A percentile compares a stretch with the other conserved stretches of the same genome.
These are phyloP conservation scores for Sicyos baderoa DNA, from an alignment of 306 rosid species.

Conservation along the genomic window DNA sequence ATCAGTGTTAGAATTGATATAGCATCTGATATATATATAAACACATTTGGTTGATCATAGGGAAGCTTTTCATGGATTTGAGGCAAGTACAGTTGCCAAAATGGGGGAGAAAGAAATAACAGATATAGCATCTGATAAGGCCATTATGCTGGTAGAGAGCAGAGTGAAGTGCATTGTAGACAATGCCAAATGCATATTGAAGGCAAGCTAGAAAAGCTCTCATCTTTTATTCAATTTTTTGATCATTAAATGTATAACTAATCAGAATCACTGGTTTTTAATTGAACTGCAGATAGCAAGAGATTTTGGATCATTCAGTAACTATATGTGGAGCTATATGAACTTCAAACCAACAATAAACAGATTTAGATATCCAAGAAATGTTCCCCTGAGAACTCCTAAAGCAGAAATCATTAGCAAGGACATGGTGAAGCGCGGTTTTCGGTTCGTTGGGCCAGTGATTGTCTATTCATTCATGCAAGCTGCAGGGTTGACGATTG, in stretches of 20 bases:
- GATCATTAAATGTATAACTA: not conserved
- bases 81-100: slow-evolving; percentile 59
- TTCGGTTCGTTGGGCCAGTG: slow-evolving; percentile 82
- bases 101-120: slow-evolving; percentile 77
- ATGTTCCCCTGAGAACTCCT: slow-evolving; percentile 74
- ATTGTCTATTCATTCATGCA: slow-evolving; percentile 94
- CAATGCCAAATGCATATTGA: slow-evolving; percentile 81
- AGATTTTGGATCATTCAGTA: slow-evolving; percentile 84
- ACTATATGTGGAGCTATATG: slow-evolving; percentile 80
- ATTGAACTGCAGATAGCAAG: slow-evolving; percentile 42
- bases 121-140: slow-evolving; percentile 63
- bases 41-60: slow-evolving; percentile 25
- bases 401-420: slow-evolving; percentile 90
- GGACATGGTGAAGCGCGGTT: slow-evolving; percentile 70
- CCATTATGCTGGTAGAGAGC: slow-evolving; percentile 59
- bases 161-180: slow-evolving; percentile 79
- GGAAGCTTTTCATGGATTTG: slow-evolving; percentile 76
- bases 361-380: slow-evolving; percentile 69
- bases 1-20: too few relatives aligned
- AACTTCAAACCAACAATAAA: slow-evolving; percentile 75
- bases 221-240: not conserved
- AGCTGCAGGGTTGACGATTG: slow-evolving; percentile 88
- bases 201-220: slow-evolving; percentile 41
- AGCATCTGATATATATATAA: too few relatives aligned
- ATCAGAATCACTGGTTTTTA: not conserved